Conservation (phyloP, 805 yeast species). For the Monosporozyma aquatica region DNA sequence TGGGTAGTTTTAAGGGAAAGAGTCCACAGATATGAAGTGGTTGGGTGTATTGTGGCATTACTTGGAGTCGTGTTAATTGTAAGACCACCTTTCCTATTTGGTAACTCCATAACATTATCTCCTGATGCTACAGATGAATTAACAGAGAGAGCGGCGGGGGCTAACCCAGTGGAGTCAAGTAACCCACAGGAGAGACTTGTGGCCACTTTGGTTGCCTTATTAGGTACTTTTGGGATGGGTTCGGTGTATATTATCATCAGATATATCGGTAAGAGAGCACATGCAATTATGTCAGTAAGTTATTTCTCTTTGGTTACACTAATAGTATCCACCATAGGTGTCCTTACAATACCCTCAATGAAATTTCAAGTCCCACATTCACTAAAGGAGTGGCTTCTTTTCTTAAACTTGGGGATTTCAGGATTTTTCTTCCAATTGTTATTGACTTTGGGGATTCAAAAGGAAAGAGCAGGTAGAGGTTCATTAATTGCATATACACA, state of each 20-base stretch:
- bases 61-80: slow-evolving; percentile 75
- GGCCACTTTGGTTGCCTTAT: slow-evolving; percentile 54
- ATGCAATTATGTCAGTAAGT: slow-evolving; percentile 71
- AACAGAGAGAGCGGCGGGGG: neutral
- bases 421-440: slow-evolving; percentile 80
- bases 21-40: slow-evolving; percentile 56
- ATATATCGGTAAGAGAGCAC: slow-evolving; percentile 68
- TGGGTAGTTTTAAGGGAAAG: slow-evolving; percentile 56
- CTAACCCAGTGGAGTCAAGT: slow-evolving; percentile 36
- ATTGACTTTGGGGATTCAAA: slow-evolving; percentile 73
- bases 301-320: slow-evolving; percentile 60
- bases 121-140: neutral
- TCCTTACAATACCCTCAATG: slow-evolving; percentile 48
- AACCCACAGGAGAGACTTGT: slow-evolving; percentile 46
- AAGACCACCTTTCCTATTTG: slow-evolving; percentile 66
- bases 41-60: slow-evolving; percentile 60
- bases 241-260: slow-evolving; percentile 62
- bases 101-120: slow-evolving; percentile 16
- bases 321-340: slow-evolving; percentile 43
- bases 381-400: slow-evolving; percentile 55
- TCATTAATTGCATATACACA: slow-evolving; percentile 68
- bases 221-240: slow-evolving; percentile 64
- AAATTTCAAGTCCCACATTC: slow-evolving; percentile 53
- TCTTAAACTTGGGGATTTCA: slow-evolving; percentile 54
- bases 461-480: slow-evolving; percentile 70